Conservation (phyloP, 257 asterid genomes). For the Coffea eugenioides region DNA sequence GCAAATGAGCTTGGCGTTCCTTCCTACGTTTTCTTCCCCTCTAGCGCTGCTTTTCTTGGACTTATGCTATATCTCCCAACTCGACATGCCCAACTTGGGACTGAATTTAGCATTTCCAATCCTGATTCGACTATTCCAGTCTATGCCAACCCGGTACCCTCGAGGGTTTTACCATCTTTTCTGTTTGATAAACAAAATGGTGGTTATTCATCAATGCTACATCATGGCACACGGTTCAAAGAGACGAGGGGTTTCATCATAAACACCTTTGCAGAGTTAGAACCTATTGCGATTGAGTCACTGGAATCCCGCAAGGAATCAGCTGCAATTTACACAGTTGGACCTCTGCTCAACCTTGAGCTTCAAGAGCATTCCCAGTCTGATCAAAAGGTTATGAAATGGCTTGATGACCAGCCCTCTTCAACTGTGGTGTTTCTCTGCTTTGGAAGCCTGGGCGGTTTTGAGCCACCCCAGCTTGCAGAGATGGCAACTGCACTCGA, state of each 20-base stretch:
- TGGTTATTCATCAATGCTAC: slow-evolving; percentile 1
- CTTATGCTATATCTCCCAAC: slow-evolving; percentile 13
- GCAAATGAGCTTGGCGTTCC: slow-evolving; percentile 9
- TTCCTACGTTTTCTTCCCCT: slow-evolving; percentile 5
- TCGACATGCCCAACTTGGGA: background rate
- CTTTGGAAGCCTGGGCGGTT: slow-evolving; percentile 16
- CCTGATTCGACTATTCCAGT: background rate
- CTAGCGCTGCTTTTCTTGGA: slow-evolving; percentile 15
- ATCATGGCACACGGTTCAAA: background rate
- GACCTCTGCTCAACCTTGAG: slow-evolving; percentile 5
- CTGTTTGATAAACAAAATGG: background rate
- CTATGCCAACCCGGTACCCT: background rate
- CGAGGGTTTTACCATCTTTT: background rate
- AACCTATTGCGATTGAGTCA: background rate
- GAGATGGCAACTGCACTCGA: slow-evolving; percentile 11
- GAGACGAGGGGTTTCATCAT: slow-evolving; percentile 6
- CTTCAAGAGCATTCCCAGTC: background rate
- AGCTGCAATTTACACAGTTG: background rate
- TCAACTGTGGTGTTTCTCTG: slow-evolving; percentile 14
- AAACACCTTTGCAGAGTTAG: slow-evolving; percentile 3
- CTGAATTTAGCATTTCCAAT: slow-evolving; percentile 6
- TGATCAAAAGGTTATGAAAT: background rate
- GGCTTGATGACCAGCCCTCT: slow-evolving; percentile 17
- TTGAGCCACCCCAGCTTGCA: slow-evolving; percentile 14
- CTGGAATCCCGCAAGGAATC: background rate